Conservation (phyloP, 768 basidiomycete genomes). For the Mycena chlorophos region DNA sequence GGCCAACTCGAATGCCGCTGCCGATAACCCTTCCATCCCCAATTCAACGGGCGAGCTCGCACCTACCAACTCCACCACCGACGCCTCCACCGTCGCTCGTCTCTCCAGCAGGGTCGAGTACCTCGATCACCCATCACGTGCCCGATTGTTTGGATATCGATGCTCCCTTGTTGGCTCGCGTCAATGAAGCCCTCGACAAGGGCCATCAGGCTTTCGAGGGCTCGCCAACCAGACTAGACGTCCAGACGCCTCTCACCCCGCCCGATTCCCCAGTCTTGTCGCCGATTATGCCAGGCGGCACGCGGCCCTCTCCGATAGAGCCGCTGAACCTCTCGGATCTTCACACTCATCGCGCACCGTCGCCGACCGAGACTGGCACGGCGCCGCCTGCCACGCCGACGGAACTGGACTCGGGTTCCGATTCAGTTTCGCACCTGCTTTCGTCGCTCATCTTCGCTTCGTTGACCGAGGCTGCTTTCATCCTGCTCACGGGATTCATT, state of each 20-base stretch:
- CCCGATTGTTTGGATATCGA: no score
- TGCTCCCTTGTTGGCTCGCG: no score
- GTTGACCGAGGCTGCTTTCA: conserved; percentile 12
- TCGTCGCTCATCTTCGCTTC: background rate
- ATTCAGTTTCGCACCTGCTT: background rate
- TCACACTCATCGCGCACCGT: background rate
- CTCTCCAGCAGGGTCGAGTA: no score
- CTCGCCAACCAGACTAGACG: no score
- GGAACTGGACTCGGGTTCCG: no score
- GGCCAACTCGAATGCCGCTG: background rate
- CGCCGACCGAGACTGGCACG: background rate
- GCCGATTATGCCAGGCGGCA: background rate
- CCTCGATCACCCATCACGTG: no score
- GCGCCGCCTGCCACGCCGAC: background rate
- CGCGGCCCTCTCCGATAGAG: no score
- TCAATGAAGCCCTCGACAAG: no score
- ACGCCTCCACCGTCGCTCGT: conserved; percentile 10
- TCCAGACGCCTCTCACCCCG: background rate
- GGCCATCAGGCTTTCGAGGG: background rate
- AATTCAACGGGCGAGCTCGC: conserved; percentile 3
- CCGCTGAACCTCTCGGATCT: no score
- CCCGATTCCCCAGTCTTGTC: background rate
- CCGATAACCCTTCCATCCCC: no score
- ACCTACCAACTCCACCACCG: conserved; percentile 14
- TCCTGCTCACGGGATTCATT: conserved; percentile 17